A percentile compares a stretch with the other conserved stretches of the same genome.
phyloP scores from a whole-genome alignment of 2,329 filamentous ascomycete genomes.

The Cladosporium sp. region DNA sequence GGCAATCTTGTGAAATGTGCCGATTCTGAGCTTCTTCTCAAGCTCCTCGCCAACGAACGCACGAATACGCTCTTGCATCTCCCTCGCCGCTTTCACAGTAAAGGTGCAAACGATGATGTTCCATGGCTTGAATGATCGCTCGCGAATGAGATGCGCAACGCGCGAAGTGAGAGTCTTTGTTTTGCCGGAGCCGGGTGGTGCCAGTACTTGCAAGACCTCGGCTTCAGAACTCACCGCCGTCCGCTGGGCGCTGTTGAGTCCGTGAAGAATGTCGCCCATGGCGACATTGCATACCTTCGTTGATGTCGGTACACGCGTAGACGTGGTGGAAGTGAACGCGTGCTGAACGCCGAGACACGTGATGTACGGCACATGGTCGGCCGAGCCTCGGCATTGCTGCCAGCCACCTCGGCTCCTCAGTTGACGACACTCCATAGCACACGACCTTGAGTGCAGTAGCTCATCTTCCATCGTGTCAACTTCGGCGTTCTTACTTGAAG shows the following conservation, averaged over 20 bases:
- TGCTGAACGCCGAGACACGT: neutral
- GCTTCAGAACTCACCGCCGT: constrained; percentile 59
- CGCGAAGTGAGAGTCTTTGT: constrained; percentile 92
- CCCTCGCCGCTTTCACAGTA: constrained; percentile 86
- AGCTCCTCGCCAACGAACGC: constrained; percentile 71
- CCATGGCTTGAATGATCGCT: constrained; percentile 66
- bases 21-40: constrained; percentile 72
- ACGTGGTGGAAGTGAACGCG: neutral
- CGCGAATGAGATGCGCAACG: constrained; percentile 78
- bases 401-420: too few species aligned
- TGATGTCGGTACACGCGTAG: neutral
- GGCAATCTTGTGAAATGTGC: constrained; percentile 92
- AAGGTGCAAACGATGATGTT: constrained; percentile 95
- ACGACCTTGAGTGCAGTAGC: too few species aligned
- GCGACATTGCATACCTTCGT: neutral
- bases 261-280: constrained; percentile 53
- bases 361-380: neutral
- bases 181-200: constrained; percentile 70
- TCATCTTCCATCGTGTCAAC: too few species aligned
- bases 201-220: constrained; percentile 55
- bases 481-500: too few species aligned
- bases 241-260: constrained; percentile 59
- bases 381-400: neutral
- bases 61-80: constrained; percentile 87
- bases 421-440: too few species aligned